Base-by-base conservation (phyloP, 805 yeast species). In the Metschnikowia shivogae region DNA sequence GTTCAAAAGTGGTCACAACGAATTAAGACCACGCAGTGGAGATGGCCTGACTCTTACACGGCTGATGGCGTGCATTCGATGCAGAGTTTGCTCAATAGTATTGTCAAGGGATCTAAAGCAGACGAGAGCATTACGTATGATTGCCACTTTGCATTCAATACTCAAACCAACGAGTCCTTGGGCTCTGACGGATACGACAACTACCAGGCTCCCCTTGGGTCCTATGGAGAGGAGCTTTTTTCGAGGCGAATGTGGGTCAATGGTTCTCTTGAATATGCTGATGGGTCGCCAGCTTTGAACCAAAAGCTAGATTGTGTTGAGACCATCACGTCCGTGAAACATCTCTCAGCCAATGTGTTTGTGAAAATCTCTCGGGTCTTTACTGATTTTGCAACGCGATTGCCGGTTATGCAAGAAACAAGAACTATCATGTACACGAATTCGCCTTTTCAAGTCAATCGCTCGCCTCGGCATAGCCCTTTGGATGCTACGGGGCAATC, bases 151-250 rank as follows among this genome's bases (percentile, higher is more conserved):
- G 59, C 85, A 1, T 88, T 74, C 58, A 81, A 81, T 62, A 85
- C 84, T 55, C 89, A 88, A 20, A 55, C 68, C 4, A 71, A 77
- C 31, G 38, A 52, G 0, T 62, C 63, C 3, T 58, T 88, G 14
- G 82, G 84, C 2, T 39, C 53, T 1, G 97, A 89, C 62, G 96
- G 97, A 1, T 89, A 88, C 63, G 95, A 86, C 52, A 73, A 81
- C 37, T 79, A 84, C 53, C 93, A 86, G 57, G 80, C 89, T 0
- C 95, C 95, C 0, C 56, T 62, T 0, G 46, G 51, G 3, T 48
- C 48, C 9, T 36, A 47, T 40, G 30, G 39, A 20, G 54, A 61
- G 27, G 45, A 43, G 35, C 63, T 64, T 17, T 84, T 75, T 55
- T 65, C 62, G 28, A 64, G 92, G 48, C 68, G 97, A 20, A 74